Conservation (phyloP, 129 eudicot genomes). For the Solidago caesia region DNA sequence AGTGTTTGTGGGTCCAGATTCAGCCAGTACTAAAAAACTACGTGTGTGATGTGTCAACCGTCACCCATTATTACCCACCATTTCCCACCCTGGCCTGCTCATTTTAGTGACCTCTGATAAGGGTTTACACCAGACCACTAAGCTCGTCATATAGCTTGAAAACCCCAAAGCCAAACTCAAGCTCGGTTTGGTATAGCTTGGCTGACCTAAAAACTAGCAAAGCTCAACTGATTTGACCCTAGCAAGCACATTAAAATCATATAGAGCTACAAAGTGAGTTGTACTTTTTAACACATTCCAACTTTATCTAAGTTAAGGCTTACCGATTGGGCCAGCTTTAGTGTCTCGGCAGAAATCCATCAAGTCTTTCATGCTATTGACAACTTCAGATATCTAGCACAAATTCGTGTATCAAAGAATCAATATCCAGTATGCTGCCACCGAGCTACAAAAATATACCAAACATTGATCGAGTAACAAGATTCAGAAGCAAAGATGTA, state of each 20-base stretch:
- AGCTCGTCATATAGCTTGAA: no score
- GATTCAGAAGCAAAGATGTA: neutral
- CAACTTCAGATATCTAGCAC: constrained; percentile 89
- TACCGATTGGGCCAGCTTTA: constrained; percentile 91
- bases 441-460: constrained; percentile 8
- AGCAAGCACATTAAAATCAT: neutral
- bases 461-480: neutral
- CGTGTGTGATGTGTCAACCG: no score
- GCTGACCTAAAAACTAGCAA: neutral
- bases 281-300: neutral
- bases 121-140: no score
- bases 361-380: constrained; percentile 90
- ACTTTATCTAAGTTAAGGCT: neutral
- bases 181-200: no score
- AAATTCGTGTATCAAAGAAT: constrained; percentile 9
- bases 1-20: no score
- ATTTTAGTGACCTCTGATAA: no score
- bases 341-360: constrained; percentile 81
- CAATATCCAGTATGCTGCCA: neutral
- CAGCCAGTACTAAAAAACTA: no score
- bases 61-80: no score
- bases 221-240: neutral
- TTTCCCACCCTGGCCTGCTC: no score
- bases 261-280: neutral
- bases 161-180: no score